Base-by-base conservation (phyloP, 495 filamentous ascomycete genomes). In the Xylaria telfairii region DNA sequence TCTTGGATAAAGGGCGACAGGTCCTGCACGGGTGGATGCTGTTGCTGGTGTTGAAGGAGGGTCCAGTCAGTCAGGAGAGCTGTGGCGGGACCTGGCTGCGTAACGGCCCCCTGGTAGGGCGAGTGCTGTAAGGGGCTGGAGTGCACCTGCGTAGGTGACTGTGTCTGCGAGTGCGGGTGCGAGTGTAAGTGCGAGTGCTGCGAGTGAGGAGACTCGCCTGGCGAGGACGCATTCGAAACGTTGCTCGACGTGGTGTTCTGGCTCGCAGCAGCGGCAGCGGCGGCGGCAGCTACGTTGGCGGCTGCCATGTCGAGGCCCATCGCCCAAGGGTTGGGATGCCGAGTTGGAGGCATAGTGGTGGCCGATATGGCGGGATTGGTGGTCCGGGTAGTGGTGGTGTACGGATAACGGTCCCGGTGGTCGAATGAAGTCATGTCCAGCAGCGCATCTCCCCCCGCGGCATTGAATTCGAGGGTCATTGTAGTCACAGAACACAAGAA, bases 391-490 rank as follows among this genome's bases (percentile, higher is more conserved):
- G 77, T 80, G 73, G 80, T 81, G 63, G 83, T 79, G 71, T 81
- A 84, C 61, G 83, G 77, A 79, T 84, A 87, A 66, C 85, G 83
- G 74, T 88, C 84, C 81, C 84, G 83, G 65, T 80, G 81, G 73
- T 89, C 86, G 77, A 84, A 89, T 62, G 77, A 79, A 72, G 81
- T 79, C 71, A 87, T 83, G 76, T 87, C 86, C 75, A 89, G 74
- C 75, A 88, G 79, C 71, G 81, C 85, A 71, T 83, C 84, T 79
- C 83, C 83, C 77, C 80, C 83, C 73, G 80, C 78, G 75, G 82
- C 75, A 80, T 83, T 82, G 83, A 85, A 88, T 77, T 87, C 83
- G 81, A 83, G 85, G 80, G 83, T 84, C 87, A 89, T 89, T 75
- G 69, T 86, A 75, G 77, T 77, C 74, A 75, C 75, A 77, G 74